These are phyloP conservation scores for Cladosporium austrohemisphaericum DNA, from an alignment of 2,329 filamentous ascomycete genomes.

Conservation along the genomic window DNA sequence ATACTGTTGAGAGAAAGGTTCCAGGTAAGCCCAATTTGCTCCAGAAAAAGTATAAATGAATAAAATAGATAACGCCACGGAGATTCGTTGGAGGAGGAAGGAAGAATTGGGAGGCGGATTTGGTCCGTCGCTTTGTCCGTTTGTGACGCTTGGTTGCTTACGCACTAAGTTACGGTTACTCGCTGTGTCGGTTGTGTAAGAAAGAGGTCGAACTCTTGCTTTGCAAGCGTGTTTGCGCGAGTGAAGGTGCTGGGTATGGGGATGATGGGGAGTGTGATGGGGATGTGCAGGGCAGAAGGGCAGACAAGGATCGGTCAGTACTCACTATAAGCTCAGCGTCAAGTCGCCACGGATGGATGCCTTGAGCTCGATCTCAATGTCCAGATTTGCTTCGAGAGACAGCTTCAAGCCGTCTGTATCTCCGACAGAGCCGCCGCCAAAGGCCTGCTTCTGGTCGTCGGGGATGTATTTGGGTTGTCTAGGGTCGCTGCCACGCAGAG, in stretches of 20 bases:
- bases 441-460: slow-evolving; percentile 6
- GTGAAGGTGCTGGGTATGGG: background rate
- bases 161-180: slow-evolving; percentile 15
- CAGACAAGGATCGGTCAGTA: slow-evolving; percentile 26
- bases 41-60: background rate
- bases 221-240: background rate
- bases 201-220: slow-evolving; percentile 9
- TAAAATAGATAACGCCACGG: background rate
- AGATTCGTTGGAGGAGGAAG: background rate
- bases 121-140: background rate
- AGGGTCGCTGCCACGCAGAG: slow-evolving; percentile 50
- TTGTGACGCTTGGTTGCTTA: slow-evolving; percentile 2
- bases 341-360: slow-evolving; percentile 81
- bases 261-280: background rate
- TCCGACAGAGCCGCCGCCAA: slow-evolving; percentile 1
- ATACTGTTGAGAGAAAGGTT: background rate
- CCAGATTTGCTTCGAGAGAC: slow-evolving; percentile 72
- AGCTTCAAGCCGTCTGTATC: slow-evolving; percentile 66
- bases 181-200: slow-evolving; percentile 13
- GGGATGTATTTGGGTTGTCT: slow-evolving; percentile 44
- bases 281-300: background rate
- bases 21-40: slow-evolving; percentile 1
- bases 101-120: background rate
- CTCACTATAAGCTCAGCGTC: slow-evolving; percentile 72
- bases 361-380: slow-evolving; percentile 81